Base-by-base conservation (phyloP, 192 early-diverging fungal genomes). In the Coemansia aciculifera region DNA sequence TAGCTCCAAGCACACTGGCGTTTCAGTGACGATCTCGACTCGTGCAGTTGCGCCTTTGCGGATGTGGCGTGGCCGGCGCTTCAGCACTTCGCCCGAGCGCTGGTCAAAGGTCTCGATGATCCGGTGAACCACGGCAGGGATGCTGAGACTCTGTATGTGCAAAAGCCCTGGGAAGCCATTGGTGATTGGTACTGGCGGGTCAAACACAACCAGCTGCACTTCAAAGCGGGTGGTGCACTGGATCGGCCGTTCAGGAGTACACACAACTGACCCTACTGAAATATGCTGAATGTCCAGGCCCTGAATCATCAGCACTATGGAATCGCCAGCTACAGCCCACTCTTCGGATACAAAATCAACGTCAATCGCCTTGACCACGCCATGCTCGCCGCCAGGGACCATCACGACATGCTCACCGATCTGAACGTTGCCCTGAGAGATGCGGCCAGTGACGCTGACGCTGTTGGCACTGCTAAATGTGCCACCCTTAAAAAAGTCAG, bases 311-410 rank as follows among this genome's bases (percentile, higher is more conserved):
- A 98, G 76, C 8, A 92, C 72, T 2, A 95, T 88, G 44, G 88
- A 90, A 71, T 98, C 98, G n/a, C 98, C 98, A 12, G 94, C 94
- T 1, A 88, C 95, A 11, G 94, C 96, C 94, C 94, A 98, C 59
- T 91, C 86, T 15, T 86, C 80, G 0, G 88, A 62, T 49, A 89
- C 88, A 61, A 90, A 88, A 57, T 86, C 87, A 6, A 90, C 79
- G 49, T 93, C 90, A 64, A 98, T 87, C 3, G 87, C 91, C 71
- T 92, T 93, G 34, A 98, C 89, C 11, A 79, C 63, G 0, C 91
- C 96, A 13, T 76, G 52, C 71, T 92, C 91, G 38, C 86, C 86
- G 62, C 93, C 88, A 6, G 98, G 98, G 63, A 97, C 88, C 29
- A 94, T 77, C 66, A 90, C 71, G 7, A 99, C 72, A 13, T 84